Conservation (phyloP, 139 green algal species). For the Chlamydomonas sp. region DNA sequence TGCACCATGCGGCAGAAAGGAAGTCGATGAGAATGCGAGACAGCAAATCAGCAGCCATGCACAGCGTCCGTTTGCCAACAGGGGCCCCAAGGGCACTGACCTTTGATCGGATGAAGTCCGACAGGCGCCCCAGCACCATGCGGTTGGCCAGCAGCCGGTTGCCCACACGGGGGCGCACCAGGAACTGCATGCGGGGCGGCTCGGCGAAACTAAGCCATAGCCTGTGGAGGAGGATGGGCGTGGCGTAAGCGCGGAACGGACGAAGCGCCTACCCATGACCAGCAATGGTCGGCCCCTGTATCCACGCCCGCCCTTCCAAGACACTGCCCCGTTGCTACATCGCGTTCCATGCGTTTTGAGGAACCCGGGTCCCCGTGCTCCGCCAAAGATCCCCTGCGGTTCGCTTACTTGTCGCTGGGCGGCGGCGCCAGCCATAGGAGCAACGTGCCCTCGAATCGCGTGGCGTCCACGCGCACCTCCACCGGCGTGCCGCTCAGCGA, state of each 20-base stretch:
- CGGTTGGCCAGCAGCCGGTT: conserved; percentile 24
- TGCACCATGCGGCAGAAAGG: too few relatives aligned
- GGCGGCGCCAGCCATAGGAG: conserved; percentile 41
- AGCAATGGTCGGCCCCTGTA: not conserved
- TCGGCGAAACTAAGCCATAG: conserved; percentile 42
- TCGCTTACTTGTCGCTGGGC: conserved; percentile 41
- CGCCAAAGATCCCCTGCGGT: not conserved
- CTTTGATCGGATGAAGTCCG: conserved; percentile 5
- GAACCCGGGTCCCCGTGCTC: too few relatives aligned
- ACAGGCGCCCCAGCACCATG: conserved; percentile 11
- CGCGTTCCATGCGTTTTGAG: too few relatives aligned
- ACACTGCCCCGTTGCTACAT: too few relatives aligned
- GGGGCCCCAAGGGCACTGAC: not conserved
- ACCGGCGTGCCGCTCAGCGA: conserved; percentile 22
- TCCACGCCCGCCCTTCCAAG: not conserved
- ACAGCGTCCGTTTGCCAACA: too few relatives aligned
- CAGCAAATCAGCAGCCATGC: too few relatives aligned
- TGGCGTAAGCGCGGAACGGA: not conserved
- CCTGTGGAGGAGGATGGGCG: not conserved
- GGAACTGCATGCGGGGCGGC: conserved; percentile 37
- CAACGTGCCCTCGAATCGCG: conserved; percentile 33
- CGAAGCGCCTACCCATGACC: too few relatives aligned
- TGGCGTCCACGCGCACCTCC: conserved; percentile 20
- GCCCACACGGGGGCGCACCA: conserved; percentile 29
- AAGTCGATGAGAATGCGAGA: too few relatives aligned